These are phyloP conservation scores for Rhynchospora tenuis DNA, from an alignment of 176 grass and related monocot genomes.

Conservation along the genomic window DNA sequence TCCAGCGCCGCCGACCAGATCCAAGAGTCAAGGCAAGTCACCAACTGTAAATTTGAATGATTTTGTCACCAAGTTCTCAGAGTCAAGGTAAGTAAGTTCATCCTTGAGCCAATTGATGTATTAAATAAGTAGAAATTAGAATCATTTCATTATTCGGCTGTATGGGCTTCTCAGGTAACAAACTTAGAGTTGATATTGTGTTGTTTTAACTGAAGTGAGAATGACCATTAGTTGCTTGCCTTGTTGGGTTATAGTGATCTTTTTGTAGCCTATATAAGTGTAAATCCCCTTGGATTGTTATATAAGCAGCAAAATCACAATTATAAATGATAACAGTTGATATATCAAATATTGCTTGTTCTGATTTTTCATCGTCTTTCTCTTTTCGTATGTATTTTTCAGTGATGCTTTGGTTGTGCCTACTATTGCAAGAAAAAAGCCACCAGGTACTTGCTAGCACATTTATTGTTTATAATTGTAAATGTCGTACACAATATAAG, in stretches of 20 bases:
- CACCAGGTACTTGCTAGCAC: constrained; percentile 40
- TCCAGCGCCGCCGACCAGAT: too few species aligned
- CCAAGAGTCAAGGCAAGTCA: too few species aligned
- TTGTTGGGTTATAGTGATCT: constrained; percentile 1
- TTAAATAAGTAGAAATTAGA: background rate
- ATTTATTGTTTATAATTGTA: background rate
- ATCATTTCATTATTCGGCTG: background rate
- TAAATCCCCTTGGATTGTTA: background rate
- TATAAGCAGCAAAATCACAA: background rate
- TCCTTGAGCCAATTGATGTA: background rate
- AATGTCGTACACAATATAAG: background rate
- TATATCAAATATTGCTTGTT: background rate
- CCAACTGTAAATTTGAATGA: constrained; percentile 48
- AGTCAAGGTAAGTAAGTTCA: constrained; percentile 40
- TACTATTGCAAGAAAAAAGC: background rate
- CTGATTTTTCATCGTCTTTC: background rate
- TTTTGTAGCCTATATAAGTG: background rate
- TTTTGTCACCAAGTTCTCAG: constrained; percentile 36
- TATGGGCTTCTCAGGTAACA: too few species aligned
- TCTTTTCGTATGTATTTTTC: background rate
- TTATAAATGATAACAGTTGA: background rate
- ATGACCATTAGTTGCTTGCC: background rate
- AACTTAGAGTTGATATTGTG: background rate
- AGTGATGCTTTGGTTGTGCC: constrained; percentile 16
- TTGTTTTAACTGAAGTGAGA: background rate